Percentiles rank a stretch among this genome's conserved stretches.
phyloP scores from a whole-genome alignment of 2,329 filamentous ascomycete genomes.

The Trichoderma aggressivum region DNA sequence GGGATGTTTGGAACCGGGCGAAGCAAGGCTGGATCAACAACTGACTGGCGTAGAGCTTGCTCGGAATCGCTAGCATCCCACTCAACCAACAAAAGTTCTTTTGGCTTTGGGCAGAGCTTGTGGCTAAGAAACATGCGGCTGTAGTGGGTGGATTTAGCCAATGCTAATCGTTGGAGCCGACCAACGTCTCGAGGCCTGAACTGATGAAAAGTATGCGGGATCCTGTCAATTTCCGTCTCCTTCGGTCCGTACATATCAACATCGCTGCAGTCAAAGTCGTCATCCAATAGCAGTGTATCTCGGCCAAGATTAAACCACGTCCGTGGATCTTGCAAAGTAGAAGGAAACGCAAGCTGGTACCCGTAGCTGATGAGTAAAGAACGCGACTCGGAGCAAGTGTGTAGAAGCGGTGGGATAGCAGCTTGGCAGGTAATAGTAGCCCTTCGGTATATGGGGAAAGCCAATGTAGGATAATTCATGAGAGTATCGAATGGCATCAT shows the following conservation, averaged over 20 bases:
- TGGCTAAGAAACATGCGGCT: not conserved
- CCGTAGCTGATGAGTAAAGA: not conserved
- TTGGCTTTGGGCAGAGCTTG: not conserved
- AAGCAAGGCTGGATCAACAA: not conserved
- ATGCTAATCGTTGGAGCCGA: not conserved
- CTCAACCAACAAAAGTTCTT: not conserved
- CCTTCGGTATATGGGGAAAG: not conserved
- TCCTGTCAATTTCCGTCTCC: not conserved
- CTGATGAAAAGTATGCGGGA: not conserved
- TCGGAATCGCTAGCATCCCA: not conserved
- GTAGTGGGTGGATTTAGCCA: not conserved
- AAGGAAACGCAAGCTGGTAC: not conserved
- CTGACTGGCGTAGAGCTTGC: not conserved
- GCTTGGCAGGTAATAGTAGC: not conserved
- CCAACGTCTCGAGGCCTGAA: not conserved
- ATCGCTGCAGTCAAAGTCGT: not conserved
- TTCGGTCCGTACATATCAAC: not conserved
- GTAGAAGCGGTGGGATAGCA: not conserved
- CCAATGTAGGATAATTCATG: not conserved
- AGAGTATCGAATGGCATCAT: not conserved
- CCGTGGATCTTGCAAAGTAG: not conserved
- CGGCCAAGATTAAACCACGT: not conserved
- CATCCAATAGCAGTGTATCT: not conserved
- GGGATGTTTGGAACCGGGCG: not conserved
- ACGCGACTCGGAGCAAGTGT: not conserved